A percentile compares a stretch with the other conserved stretches of the same genome.
Conservation (phyloP, 768 basidiomycete species). For the Mycena pura region DNA sequence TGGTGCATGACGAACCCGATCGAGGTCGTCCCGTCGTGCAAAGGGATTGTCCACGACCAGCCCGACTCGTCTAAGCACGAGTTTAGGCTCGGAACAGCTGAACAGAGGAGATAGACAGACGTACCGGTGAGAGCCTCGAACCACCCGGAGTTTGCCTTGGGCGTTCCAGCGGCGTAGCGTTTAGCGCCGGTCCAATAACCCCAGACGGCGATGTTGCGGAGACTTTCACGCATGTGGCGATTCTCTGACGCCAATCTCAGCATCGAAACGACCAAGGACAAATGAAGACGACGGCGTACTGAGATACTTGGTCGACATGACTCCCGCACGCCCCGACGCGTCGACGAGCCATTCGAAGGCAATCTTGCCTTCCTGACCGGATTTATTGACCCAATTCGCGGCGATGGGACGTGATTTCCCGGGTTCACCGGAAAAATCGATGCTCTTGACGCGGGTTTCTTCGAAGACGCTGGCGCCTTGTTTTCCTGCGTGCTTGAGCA, state of each 20-base stretch:
- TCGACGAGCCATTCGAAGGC: conserved; percentile 44
- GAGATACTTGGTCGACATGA: conserved; percentile 43
- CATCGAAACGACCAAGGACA: not conserved
- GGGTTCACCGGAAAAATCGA: conserved; percentile 31
- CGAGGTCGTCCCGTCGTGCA: conserved; percentile 58
- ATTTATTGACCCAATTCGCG: conserved; percentile 33
- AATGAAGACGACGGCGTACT: not conserved
- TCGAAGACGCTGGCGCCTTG: conserved; percentile 42
- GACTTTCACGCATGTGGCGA: conserved; percentile 38
- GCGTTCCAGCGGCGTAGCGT: not conserved
- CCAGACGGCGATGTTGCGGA: conserved; percentile 41
- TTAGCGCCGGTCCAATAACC: not conserved
- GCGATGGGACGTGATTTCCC: conserved; percentile 28
- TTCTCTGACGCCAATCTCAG: conserved; percentile 35
- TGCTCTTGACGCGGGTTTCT: conserved; percentile 37
- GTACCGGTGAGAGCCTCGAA: conserved; percentile 29
- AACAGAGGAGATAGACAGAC: not conserved
- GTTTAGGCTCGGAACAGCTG: not conserved
- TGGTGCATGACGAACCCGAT: conserved; percentile 58
- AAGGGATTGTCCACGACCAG: conserved; percentile 63
- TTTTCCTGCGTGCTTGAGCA: conserved; percentile 42
- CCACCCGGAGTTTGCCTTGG: conserved; percentile 18
- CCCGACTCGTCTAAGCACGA: conserved; percentile 52
- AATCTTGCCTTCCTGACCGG: conserved; percentile 18
- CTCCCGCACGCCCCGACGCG: conserved; percentile 42